phyloP scores from a whole-genome alignment of 345 rosid species.

The Microcos paniculata region DNA sequence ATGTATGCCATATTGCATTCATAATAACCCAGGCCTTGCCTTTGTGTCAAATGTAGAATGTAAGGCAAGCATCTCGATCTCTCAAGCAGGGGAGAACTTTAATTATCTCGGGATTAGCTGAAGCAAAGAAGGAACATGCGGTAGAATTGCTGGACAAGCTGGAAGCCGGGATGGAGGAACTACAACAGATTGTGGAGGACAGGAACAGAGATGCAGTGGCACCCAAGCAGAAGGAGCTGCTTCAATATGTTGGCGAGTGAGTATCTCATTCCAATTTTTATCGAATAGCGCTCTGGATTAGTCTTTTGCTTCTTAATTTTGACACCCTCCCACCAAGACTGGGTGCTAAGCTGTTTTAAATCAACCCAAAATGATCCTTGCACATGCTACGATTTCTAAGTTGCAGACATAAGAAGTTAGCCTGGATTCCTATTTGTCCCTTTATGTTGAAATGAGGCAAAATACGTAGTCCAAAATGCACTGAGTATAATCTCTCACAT shows the following conservation, averaged over 20 bases:
- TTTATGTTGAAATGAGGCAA: background rate
- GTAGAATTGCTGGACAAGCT: conserved; percentile 70
- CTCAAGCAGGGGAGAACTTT: conserved; percentile 74
- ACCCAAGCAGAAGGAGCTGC: conserved; percentile 88
- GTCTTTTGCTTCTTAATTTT: background rate
- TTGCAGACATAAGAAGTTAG: background rate
- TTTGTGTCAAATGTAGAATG: conserved; percentile 53
- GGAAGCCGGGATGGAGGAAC: conserved; percentile 84
- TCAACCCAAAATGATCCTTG: background rate
- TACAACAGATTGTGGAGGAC: conserved; percentile 79
- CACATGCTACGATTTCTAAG: background rate
- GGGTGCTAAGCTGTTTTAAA: background rate
- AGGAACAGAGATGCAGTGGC: conserved; percentile 91
- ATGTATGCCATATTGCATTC: background rate
- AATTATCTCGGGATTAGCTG: conserved; percentile 77
- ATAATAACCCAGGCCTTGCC: conserved; percentile 1
- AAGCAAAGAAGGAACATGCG: conserved; percentile 85
- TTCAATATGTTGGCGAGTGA: conserved; percentile 85
- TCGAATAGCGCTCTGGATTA: background rate
- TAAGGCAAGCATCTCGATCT: conserved; percentile 75
- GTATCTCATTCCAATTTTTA: conserved; percentile 17
- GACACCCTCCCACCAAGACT: background rate
- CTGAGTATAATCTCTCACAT: background rate
- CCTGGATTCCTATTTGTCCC: background rate
- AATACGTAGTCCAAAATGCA: background rate